Evolutionary conservation across 2,329 filamentous ascomycete species (phyloP), one percentile per base, ranked within the genome.

Genomic region (Nemania bipapillata): DNA sequence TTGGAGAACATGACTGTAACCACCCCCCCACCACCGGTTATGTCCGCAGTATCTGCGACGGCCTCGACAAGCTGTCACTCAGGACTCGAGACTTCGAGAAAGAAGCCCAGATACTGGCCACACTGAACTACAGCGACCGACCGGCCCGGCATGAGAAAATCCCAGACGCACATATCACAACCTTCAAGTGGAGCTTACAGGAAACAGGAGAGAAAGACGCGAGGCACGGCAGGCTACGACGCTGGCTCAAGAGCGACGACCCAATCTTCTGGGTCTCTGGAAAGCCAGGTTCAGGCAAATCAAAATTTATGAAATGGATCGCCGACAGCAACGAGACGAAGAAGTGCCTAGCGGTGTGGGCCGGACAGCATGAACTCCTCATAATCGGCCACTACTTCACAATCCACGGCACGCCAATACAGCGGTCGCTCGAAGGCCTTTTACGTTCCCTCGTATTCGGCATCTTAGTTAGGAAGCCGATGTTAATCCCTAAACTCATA

Each of bases 371-470:
- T 1, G 62, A 63, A 15, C 50, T 77, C 11, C 55, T 77, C 4
- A 72, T 77, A 24, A 76, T 74, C 2, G 74, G 64, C 5, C 79
- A 79, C 52, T 83, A 77, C 65, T 81, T 81, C 62, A 81, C 78
- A 79, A 77, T 69, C 37, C 67, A 75, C 1, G 80, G 80, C 0
- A 73, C 69, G 2, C 15, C 63, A 2, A 65, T 78, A 55, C 78
- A 82, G 63, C 78, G 74, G 60, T 79, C 77, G 0, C 67, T 74
- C 5, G 59, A 75, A n/a, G 81, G 81, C 0, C 67, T 83, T 0
- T 65, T 81, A 3, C 75, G 60, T 20, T 65, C 64, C 17, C 65
- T 73, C 8, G 54, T 73, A 6, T 71, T 63, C 24, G 70, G 73
- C 28, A 63, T 73, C 7, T 70, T 73, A 17, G 50, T 66, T 8